Evolutionary conservation across 2,329 filamentous ascomycete species (phyloP).

Genomic region (Cryphonectria radicalis): DNA sequence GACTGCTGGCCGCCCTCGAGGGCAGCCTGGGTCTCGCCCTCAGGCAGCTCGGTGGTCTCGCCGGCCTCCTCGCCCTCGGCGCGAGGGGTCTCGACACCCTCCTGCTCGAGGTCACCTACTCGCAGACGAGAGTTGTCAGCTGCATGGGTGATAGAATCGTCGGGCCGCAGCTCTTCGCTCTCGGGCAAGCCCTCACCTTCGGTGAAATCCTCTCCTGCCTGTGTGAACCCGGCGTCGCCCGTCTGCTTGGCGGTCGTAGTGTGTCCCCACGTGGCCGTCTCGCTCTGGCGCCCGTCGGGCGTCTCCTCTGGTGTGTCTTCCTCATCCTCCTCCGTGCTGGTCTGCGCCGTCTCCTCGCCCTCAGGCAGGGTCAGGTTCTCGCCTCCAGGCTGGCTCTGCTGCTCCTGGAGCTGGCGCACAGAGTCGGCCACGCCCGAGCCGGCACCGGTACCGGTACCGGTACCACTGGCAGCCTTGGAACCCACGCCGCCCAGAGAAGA

Average conservation of each 20-base stretch:
- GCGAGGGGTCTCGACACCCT: not conserved
- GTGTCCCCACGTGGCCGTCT: slow-evolving; percentile 24
- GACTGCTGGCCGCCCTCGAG: slow-evolving; percentile 10
- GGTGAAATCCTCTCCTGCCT: slow-evolving; percentile 1
- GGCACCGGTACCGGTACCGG: not conserved
- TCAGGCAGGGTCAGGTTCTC: slow-evolving; percentile 27
- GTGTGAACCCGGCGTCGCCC: slow-evolving; percentile 6
- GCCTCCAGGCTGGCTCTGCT: slow-evolving; percentile 26
- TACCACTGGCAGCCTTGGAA: slow-evolving; percentile 24
- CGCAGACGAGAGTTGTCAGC: slow-evolving; percentile 26
- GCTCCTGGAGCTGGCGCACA: slow-evolving; percentile 26
- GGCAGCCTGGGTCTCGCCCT: slow-evolving; percentile 5
- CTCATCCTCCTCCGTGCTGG: slow-evolving; percentile 29
- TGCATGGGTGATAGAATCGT: slow-evolving; percentile 30
- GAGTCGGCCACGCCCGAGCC: slow-evolving; percentile 20
- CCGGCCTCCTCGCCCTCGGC: not conserved
- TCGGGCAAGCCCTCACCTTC: slow-evolving; percentile 18
- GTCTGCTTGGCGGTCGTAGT: slow-evolving; percentile 15
- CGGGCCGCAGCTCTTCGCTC: slow-evolving; percentile 25
- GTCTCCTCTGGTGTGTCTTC: slow-evolving; percentile 30
- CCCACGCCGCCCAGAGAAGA: slow-evolving; percentile 21
- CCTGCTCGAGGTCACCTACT: slow-evolving; percentile 10
- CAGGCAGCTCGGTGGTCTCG: slow-evolving; percentile 8
- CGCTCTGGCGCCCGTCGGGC: slow-evolving; percentile 25
- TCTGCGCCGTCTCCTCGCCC: slow-evolving; percentile 17